A percentile compares a stretch with the other conserved stretches of the same genome.
Evolutionary conservation across 2,329 filamentous ascomycete species (phyloP).

Genomic region (Nemania sp.): DNA sequence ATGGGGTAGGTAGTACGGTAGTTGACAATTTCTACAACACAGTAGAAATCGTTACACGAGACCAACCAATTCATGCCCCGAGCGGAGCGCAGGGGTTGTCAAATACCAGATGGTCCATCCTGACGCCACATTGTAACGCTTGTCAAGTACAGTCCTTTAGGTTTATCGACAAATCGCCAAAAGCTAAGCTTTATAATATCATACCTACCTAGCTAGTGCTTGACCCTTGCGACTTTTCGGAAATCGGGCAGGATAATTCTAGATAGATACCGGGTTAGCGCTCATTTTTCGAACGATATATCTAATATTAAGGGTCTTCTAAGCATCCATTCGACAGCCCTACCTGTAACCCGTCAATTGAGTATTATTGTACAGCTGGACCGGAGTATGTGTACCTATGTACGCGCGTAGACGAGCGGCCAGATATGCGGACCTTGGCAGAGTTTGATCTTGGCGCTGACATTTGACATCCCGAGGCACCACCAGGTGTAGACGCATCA

Average conservation of each 20-base stretch:
- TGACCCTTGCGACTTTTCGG: constrained; percentile 1
- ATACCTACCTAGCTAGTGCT: constrained; percentile 7
- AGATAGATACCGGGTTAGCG: not conserved
- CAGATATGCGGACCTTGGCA: too few species aligned
- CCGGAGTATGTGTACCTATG: too few species aligned
- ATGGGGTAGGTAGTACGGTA: not conserved
- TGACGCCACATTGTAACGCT: not conserved
- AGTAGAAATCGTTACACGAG: constrained; percentile 4
- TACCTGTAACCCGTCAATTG: not conserved
- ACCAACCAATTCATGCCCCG: not conserved
- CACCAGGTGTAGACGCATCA: constrained; percentile 11
- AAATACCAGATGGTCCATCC: not conserved
- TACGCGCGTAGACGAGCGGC: too few species aligned
- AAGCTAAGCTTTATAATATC: constrained; percentile 2
- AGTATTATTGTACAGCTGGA: too few species aligned
- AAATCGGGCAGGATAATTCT: not conserved
- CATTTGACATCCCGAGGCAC: constrained; percentile 22
- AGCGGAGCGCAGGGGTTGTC: not conserved
- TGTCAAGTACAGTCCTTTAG: constrained; percentile 8
- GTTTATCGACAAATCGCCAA: constrained; percentile 8
- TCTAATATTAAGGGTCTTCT: constrained; percentile 9
- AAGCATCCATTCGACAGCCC: constrained; percentile 4
- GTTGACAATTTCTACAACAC: constrained; percentile 5
- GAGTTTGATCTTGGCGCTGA: constrained; percentile 19
- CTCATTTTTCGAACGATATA: too few species aligned